Evolutionary conservation across 2,329 filamentous ascomycete genomes (phyloP).

Genomic region (Ophiocordyceps australis): DNA sequence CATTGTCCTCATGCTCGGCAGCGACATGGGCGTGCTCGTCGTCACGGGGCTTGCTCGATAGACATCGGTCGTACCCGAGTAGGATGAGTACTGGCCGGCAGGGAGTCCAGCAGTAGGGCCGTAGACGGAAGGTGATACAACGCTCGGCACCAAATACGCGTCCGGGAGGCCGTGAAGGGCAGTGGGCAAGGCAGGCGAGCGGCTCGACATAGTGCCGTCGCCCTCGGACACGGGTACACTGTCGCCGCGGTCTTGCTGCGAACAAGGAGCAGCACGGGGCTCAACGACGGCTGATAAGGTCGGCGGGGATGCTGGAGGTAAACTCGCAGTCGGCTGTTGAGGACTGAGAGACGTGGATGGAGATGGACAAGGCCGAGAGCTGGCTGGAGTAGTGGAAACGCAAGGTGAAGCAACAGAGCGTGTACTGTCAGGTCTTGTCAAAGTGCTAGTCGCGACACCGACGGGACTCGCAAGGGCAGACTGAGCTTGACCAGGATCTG

Average conservation of each 20-base stretch:
- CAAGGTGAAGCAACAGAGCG: not conserved
- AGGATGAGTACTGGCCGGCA: conserved; percentile 12
- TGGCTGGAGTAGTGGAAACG: not conserved
- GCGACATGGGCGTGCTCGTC: conserved; percentile 11
- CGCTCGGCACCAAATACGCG: conserved; percentile 8
- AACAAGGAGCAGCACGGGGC: conserved; percentile 3
- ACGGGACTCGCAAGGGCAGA: too few species aligned
- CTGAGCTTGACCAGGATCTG: too few species aligned
- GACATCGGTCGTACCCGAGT: conserved; percentile 11
- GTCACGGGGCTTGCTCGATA: conserved; percentile 12
- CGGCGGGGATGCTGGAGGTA: conserved; percentile 3
- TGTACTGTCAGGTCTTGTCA: too few species aligned
- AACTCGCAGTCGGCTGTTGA: conserved; percentile 1
- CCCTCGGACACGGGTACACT: conserved; percentile 10
- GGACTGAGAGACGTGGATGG: too few species aligned
- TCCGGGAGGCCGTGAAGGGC: conserved; percentile 9
- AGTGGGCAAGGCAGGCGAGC: conserved; percentile 6
- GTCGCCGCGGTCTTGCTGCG: conserved; percentile 14
- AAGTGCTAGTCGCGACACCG: too few species aligned
- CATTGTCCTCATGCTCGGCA: conserved; percentile 22
- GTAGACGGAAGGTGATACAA: conserved; percentile 7
- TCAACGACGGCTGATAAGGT: conserved; percentile 3
- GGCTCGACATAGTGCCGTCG: conserved; percentile 13
- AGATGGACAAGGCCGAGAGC: too few species aligned
- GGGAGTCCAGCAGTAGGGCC: conserved; percentile 6